These are phyloP conservation scores for Globisporangium alternatum DNA, from an alignment of 352 stramenopile species.

Conservation along the genomic window DNA sequence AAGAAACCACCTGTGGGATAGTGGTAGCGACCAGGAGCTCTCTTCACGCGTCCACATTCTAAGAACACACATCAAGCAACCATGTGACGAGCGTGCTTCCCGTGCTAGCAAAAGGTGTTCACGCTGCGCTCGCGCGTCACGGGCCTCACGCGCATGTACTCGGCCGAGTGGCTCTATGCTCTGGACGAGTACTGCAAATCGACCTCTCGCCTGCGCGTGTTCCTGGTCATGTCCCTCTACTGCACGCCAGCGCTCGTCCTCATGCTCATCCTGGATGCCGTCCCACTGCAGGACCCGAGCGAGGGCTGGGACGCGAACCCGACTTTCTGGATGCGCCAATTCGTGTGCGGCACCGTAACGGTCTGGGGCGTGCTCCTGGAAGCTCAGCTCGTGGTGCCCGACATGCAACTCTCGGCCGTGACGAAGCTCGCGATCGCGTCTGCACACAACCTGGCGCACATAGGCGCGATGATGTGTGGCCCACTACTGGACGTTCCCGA, in stretches of 20 bases:
- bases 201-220: not conserved
- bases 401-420: not conserved
- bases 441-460: not conserved
- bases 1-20: no score
- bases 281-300: not conserved
- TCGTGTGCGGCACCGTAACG: not conserved
- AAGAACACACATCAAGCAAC: no score
- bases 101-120: not conserved
- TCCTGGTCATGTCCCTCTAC: not conserved
- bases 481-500: conserved; percentile 1
- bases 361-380: not conserved
- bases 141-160: not conserved
- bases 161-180: not conserved
- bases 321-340: not conserved
- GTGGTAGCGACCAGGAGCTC: no score
- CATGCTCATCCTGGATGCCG: conserved; percentile 2
- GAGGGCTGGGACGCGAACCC: not conserved
- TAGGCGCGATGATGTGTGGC: not conserved
- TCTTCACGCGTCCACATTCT: no score
- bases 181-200: not conserved
- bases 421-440: not conserved
- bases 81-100: not conserved
- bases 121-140: not conserved
- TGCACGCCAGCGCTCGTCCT: not conserved
- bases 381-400: not conserved